Conservation (phyloP, 345 rosid genomes). For the Syzygium jambos region DNA sequence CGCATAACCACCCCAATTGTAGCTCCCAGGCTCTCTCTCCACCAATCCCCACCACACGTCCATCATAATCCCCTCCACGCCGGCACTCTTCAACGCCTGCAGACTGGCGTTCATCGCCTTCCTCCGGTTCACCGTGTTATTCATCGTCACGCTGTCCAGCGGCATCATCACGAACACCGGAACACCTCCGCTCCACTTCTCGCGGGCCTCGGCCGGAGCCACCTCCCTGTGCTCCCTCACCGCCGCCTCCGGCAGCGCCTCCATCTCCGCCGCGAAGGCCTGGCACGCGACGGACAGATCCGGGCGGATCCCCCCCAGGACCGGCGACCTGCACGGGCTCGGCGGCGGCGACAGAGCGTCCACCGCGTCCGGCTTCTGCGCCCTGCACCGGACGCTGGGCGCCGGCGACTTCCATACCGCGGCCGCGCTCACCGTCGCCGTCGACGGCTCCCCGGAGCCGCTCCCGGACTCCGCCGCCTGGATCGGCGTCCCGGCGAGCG, state of each 20-base stretch:
- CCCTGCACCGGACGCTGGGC: slow-evolving; percentile 19
- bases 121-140: slow-evolving; percentile 66
- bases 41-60: slow-evolving; percentile 99
- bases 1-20: slow-evolving; percentile 91
- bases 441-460: slow-evolving; percentile 17
- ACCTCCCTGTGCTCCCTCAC: slow-evolving; percentile 30
- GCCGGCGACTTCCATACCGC: slow-evolving; percentile 41
- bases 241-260: slow-evolving; percentile 11
- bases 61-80: slow-evolving; percentile 93
- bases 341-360: slow-evolving; percentile 44
- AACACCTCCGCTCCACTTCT: slow-evolving; percentile 56
- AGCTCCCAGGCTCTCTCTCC: slow-evolving; percentile 79
- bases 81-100: slow-evolving; percentile 91
- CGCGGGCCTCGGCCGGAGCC: slow-evolving; percentile 14
- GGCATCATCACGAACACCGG: slow-evolving; percentile 99
- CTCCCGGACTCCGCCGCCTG: slow-evolving; percentile 19
- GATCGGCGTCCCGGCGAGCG: slow-evolving; percentile 51
- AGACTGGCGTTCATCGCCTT: slow-evolving; percentile 96
- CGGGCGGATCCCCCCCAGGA: slow-evolving; percentile 30
- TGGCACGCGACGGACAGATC: slow-evolving; percentile 53
- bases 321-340: slow-evolving; percentile 57
- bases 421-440: slow-evolving; percentile 37
- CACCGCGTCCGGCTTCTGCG: slow-evolving; percentile 11
- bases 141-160: slow-evolving; percentile 81
- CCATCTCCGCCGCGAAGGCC: slow-evolving; percentile 20